Conservation (phyloP, 176 grass and related monocot species). For the barley (Hordeum vulgare) region DNA sequence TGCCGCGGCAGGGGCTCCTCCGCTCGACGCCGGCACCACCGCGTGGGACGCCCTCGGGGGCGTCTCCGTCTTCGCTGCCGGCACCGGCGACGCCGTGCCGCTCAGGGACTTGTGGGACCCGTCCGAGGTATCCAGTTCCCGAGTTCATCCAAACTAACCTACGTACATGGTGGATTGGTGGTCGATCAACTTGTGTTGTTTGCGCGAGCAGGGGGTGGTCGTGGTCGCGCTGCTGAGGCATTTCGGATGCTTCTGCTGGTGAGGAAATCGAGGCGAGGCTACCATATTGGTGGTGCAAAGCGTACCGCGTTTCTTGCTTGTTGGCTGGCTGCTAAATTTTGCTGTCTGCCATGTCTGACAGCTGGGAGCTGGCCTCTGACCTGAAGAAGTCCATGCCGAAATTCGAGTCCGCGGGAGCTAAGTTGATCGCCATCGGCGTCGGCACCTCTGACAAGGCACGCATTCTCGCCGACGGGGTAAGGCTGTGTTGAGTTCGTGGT, state of each 20-base stretch:
- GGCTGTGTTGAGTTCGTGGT: not conserved
- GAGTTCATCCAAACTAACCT: not conserved
- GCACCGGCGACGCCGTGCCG: conserved; percentile 41
- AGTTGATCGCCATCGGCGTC: conserved; percentile 70
- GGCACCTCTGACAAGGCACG: conserved; percentile 76
- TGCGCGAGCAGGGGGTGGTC: conserved; percentile 41
- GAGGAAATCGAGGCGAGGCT: conserved; percentile 19
- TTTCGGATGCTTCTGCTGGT: conserved; percentile 89
- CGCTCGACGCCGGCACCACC: not conserved
- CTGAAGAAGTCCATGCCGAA: conserved; percentile 50
- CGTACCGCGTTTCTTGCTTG: not conserved
- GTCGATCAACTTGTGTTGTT: not conserved
- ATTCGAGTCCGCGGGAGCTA: conserved; percentile 64
- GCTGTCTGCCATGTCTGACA: not conserved
- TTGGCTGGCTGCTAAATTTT: not conserved
- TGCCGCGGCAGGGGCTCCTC: not conserved
- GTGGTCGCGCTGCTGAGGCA: conserved; percentile 74
- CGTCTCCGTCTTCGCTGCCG: conserved; percentile 44
- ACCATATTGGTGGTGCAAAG: too few species aligned
- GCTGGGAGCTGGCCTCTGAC: conserved; percentile 88
- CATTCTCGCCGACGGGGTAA: conserved; percentile 75
- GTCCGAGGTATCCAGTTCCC: conserved; percentile 18
- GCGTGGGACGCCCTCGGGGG: conserved; percentile 43
- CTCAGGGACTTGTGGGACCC: conserved; percentile 69
- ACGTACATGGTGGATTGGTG: not conserved